Evolutionary conservation across 169 alveolate species (phyloP).

Genomic region (Cryptosporidium tyzzeri): DNA sequence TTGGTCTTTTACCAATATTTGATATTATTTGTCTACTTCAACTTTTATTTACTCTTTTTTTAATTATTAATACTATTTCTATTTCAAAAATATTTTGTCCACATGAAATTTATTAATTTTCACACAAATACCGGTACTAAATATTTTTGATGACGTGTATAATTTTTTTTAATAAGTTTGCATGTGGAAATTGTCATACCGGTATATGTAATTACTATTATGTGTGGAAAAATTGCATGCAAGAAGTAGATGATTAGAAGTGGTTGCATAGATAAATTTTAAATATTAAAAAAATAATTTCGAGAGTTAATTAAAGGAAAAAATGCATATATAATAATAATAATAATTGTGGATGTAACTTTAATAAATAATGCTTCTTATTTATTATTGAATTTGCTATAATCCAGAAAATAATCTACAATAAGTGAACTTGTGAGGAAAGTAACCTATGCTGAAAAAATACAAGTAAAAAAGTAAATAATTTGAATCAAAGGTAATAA

Average conservation of each 20-base stretch:
- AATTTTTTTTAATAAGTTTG: neutral
- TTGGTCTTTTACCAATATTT: too few species aligned
- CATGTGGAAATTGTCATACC: conserved; percentile 3
- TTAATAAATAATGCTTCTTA: too few species aligned
- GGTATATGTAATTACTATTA: neutral
- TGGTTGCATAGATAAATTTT: neutral
- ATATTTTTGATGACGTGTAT: neutral
- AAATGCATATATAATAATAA: too few species aligned
- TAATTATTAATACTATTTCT: neutral
- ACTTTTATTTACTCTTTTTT: neutral
- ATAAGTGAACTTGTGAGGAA: too few species aligned
- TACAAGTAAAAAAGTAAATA: too few species aligned
- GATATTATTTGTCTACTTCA: neutral
- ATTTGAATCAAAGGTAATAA: too few species aligned
- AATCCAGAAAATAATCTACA: neutral
- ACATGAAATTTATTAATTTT: conserved; percentile 1
- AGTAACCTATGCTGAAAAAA: neutral
- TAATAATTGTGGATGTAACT: too few species aligned
- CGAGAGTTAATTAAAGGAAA: neutral
- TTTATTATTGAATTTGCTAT: neutral
- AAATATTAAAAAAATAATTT: too few species aligned
- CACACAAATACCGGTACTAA: conserved; percentile 15
- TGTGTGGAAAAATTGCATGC: neutral
- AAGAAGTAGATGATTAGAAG: neutral
- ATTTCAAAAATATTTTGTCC: neutral